phyloP scores from a whole-genome alignment of 2,329 filamentous ascomycete species.

The Paraconiothyrium brasiliense region DNA sequence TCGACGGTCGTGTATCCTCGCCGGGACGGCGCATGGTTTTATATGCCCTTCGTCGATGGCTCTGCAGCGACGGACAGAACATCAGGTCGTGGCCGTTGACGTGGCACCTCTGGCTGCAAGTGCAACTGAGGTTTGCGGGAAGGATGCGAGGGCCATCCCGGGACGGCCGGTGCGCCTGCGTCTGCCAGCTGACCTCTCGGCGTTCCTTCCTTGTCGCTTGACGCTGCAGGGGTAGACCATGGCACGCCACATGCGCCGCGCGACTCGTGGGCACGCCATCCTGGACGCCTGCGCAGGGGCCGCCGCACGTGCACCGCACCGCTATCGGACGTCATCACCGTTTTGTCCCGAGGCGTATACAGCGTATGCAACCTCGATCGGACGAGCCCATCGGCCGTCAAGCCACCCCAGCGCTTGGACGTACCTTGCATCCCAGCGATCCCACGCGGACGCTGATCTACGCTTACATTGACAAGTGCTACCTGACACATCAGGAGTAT shows the following conservation, averaged over 20 bases:
- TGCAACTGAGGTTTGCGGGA: slow-evolving; percentile 1
- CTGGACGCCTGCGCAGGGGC: no score
- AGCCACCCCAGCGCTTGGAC: no score
- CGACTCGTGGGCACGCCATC: not conserved
- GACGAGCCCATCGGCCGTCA: no score
- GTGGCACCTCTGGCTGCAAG: slow-evolving; percentile 9
- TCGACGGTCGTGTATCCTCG: not conserved
- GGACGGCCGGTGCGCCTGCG: not conserved
- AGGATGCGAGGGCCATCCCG: slow-evolving; percentile 1
- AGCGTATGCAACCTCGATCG: no score
- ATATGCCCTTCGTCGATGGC: not conserved
- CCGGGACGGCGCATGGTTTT: not conserved
- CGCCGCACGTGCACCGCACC: no score
- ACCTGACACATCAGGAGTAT: no score
- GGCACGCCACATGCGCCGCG: not conserved
- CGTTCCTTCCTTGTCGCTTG: not conserved
- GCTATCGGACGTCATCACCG: no score
- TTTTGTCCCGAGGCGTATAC: no score
- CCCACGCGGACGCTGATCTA: no score
- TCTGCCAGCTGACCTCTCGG: not conserved
- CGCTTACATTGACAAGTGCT: no score
- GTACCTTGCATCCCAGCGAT: no score
- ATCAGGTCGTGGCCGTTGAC: not conserved
- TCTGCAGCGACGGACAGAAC: not conserved
- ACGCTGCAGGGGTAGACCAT: not conserved